Percentiles rank a stretch among this genome's conserved stretches.
These are phyloP conservation scores for Aspergillus ruber DNA, from an alignment of 2,329 filamentous ascomycete species.

Conservation along the genomic window DNA sequence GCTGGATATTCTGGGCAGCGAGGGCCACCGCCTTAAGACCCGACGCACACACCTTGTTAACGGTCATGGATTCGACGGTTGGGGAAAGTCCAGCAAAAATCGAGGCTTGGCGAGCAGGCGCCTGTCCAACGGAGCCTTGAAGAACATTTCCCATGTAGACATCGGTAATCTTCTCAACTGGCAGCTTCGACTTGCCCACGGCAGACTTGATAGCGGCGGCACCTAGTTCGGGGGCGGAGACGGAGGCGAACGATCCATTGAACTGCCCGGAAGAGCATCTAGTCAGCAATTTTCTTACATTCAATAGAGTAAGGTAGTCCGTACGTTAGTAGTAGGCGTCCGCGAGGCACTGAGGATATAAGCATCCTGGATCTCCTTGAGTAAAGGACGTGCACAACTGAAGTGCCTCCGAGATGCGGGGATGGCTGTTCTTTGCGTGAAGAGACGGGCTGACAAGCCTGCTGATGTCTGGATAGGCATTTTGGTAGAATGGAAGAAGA, in stretches of 20 bases:
- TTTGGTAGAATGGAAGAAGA: not conserved
- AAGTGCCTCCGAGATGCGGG: conserved; percentile 47
- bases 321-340: conserved; percentile 82
- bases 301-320: not conserved
- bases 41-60: conserved; percentile 98
- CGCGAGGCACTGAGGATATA: conserved; percentile 89
- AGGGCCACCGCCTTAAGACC: conserved; percentile 87
- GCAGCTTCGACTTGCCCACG: conserved; percentile 76
- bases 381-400: conserved; percentile 41
- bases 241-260: conserved; percentile 80
- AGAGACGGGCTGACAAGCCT: conserved; percentile 20
- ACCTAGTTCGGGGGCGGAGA: conserved; percentile 81
- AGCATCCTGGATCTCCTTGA: conserved; percentile 73
- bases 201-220: conserved; percentile 89
- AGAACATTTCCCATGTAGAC: conserved; percentile 98
- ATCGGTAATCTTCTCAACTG: conserved; percentile 72
- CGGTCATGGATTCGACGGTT: conserved; percentile 79
- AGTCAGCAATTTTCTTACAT: conserved; percentile 4
- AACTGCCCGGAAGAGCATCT: conserved; percentile 53
- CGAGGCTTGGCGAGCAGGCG: conserved; percentile 82
- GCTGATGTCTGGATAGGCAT: conserved; percentile 22
- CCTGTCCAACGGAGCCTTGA: conserved; percentile 75
- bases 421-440: conserved; percentile 21
- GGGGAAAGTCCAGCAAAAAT: conserved; percentile 80
- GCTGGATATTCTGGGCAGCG: conserved; percentile 88